Evolutionary conservation across 345 rosid species (phyloP).

Genomic region (Murraya paniculata): DNA sequence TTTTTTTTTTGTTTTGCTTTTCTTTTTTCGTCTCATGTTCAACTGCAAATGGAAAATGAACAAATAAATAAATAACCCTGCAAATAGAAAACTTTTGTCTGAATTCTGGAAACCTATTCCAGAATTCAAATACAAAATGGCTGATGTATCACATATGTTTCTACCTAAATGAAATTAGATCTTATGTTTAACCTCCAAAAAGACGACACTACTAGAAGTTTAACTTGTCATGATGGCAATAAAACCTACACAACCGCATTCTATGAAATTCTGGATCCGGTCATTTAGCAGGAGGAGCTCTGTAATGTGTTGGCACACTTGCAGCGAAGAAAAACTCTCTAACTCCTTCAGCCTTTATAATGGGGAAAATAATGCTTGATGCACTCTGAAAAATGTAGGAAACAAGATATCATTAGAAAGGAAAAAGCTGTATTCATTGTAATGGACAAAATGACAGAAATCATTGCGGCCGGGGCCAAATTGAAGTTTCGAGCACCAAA

Average conservation of each 20-base stretch:
- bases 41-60: background rate
- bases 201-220: background rate
- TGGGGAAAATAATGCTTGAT: background rate
- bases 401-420: background rate
- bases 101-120: background rate
- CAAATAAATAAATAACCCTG: too few species aligned
- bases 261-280: background rate
- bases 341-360: background rate
- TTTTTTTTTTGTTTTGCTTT: background rate
- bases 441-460: background rate
- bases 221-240: background rate
- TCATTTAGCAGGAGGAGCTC: background rate
- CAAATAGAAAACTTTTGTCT: background rate
- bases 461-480: too few species aligned
- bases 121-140: background rate
- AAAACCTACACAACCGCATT: background rate
- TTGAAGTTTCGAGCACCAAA: background rate
- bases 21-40: background rate
- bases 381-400: background rate
- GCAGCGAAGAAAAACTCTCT: constrained; percentile 3
- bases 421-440: background rate
- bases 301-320: background rate
- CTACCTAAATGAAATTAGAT: background rate
- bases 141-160: background rate
- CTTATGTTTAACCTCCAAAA: background rate